Percentiles rank a stretch among this genome's conserved stretches.
phyloP scores from a whole-genome alignment of 768 basidiomycete genomes.

The Tephrocybe sp. region DNA sequence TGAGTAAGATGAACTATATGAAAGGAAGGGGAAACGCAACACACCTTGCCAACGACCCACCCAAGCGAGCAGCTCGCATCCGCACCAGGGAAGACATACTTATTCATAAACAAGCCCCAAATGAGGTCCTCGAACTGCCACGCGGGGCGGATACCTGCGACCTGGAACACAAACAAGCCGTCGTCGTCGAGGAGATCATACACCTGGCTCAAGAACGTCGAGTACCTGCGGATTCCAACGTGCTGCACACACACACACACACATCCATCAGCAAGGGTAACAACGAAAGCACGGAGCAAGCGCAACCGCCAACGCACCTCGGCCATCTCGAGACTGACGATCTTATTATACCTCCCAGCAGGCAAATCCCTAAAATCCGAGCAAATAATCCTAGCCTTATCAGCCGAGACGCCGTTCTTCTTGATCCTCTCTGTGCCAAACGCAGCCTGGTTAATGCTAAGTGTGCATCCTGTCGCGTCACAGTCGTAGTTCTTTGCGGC shows the following conservation, averaged over 20 bases:
- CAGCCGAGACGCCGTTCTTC: constrained; percentile 67
- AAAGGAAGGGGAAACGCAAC: background rate
- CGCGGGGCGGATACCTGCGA: constrained; percentile 91
- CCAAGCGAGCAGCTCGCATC: constrained; percentile 95
- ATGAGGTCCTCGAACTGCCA: constrained; percentile 99
- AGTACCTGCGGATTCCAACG: constrained; percentile 93
- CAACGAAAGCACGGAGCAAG: constrained; percentile 27
- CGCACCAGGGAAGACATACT: constrained; percentile 98
- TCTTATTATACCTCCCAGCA: constrained; percentile 79
- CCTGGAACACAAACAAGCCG: constrained; percentile 92
- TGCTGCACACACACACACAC: constrained; percentile 48
- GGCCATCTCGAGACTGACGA: constrained; percentile 97
- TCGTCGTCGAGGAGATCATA: constrained; percentile 94
- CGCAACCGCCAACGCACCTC: too few species aligned
- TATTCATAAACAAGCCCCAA: constrained; percentile 98
- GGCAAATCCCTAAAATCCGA: constrained; percentile 93
- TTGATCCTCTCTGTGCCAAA: constrained; percentile 90
- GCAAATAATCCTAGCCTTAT: constrained; percentile 88
- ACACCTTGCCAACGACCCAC: constrained; percentile 78
- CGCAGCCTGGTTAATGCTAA: constrained; percentile 85
- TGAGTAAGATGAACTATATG: background rate
- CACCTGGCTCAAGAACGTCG: constrained; percentile 83
- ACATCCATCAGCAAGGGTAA: background rate
- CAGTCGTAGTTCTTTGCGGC: constrained; percentile 98
- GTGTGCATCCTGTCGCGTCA: constrained; percentile 94